phyloP scores from a whole-genome alignment of 345 rosid species.

The Aquilaria yunnanensis region DNA sequence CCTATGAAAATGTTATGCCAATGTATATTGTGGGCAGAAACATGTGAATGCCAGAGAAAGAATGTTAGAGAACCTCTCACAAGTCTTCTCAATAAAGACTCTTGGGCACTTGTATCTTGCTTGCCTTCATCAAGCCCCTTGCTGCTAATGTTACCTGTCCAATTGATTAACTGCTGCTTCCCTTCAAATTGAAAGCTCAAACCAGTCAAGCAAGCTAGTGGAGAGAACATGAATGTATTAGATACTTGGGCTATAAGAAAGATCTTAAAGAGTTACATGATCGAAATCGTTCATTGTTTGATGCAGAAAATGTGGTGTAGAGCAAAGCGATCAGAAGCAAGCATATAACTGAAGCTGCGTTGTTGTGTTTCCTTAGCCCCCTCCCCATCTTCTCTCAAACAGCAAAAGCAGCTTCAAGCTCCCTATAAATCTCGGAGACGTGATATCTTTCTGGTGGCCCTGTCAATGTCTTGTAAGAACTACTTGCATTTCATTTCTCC shows the following conservation, averaged over 20 bases:
- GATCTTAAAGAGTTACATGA: slow-evolving; percentile 13
- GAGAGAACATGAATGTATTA: not conserved
- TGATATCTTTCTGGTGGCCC: too few relatives aligned
- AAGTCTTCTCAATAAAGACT: slow-evolving; percentile 14
- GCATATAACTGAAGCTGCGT: slow-evolving; percentile 6
- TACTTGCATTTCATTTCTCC: too few relatives aligned
- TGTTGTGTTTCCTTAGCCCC: slow-evolving; percentile 6
- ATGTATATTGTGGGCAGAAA: too few relatives aligned
- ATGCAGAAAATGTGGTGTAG: slow-evolving; percentile 8
- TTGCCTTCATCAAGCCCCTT: not conserved
- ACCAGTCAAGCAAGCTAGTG: not conserved
- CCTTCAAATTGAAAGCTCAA: slow-evolving; percentile 4
- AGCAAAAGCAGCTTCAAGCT: not conserved
- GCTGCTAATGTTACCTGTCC: slow-evolving; percentile 4
- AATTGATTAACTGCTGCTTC: slow-evolving; percentile 9
- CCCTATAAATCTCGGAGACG: too few relatives aligned
- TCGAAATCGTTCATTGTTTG: not conserved
- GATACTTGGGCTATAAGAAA: not conserved
- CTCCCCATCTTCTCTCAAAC: slow-evolving; percentile 7
- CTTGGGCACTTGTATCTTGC: not conserved
- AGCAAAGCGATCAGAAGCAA: slow-evolving; percentile 9
- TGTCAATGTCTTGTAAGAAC: too few relatives aligned
- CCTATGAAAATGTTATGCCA: too few relatives aligned
- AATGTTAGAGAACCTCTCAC: slow-evolving; percentile 9
- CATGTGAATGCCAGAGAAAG: too few relatives aligned